Base-by-base conservation (phyloP, 495 filamentous ascomycete genomes). In the Viridothelium virens region DNA sequence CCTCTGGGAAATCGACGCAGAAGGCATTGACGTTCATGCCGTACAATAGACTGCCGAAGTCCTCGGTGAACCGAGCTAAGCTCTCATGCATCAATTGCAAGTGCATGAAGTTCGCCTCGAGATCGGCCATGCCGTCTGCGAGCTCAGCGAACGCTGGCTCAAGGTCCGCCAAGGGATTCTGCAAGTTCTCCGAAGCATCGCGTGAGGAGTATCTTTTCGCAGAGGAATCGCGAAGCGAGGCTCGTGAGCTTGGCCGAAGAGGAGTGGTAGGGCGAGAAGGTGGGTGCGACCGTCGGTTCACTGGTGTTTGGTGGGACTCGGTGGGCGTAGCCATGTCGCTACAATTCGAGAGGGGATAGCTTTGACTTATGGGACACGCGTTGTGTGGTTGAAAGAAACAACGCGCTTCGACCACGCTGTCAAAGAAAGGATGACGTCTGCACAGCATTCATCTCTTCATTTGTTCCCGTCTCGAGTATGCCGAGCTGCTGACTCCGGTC, bases 21-120 rank as follows among this genome's bases (percentile, higher is more conserved):
- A 97, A 98, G 3, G 95, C 94, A 77, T 97, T 97, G 91, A 98
- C 95, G 70, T 97, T 97, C 75, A 98, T 74, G 2, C 94, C 94
- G 68, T 97, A 97, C 63, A 98, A 73, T 70, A 98, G 97, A 73
- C 86, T 90, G 0, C 92, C 93, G 74, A 98, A 98, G 76, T 87
- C 94, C 82, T 98, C 94, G 74, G 89, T 93, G 76, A 98, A 98
- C 9, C 94, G 85, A 48, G 91, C 87, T 76, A 98, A 73, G 70
- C 91, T 96, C 79, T 98, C 93, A 74, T 98, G 92, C 91, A 98
- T 95, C 65, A 96, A 77, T 77, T 97, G 93, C 67, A 98, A 83
- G 71, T 96, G 91, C 87, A 94, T 92, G 81, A 97, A 94, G 76
- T 98, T 97, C 64, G 89, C 89, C 80, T 97, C 94, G 9, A 98